Evolutionary conservation across 495 filamentous ascomycete genomes (phyloP).

Genomic region (Chaetomium fimeti): DNA sequence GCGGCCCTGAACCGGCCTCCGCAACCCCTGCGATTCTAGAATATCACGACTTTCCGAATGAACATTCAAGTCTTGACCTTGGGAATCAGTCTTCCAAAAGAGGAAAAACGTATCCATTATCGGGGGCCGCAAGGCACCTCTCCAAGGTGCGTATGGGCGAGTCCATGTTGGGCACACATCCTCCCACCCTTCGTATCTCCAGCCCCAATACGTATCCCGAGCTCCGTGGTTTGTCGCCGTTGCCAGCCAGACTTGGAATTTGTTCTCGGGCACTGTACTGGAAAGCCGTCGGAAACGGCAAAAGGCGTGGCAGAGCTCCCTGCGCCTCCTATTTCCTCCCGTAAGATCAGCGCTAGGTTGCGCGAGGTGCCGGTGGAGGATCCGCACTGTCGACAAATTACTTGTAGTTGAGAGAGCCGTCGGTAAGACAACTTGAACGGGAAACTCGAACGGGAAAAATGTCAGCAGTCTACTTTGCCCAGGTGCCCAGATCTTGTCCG

Average conservation of each 20-base stretch:
- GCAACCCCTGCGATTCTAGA: not conserved
- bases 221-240: not conserved
- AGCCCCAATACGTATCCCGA: not conserved
- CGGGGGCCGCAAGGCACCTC: too few species aligned
- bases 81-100: not conserved
- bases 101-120: not conserved
- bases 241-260: not conserved
- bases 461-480: not conserved
- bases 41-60: not conserved
- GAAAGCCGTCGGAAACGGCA: not conserved
- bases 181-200: not conserved
- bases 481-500: not conserved
- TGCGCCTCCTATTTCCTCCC: not conserved
- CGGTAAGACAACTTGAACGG: too few species aligned
- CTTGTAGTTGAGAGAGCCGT: not conserved
- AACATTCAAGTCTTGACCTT: not conserved
- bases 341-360: slow-evolving; percentile 1
- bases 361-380: not conserved
- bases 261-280: not conserved
- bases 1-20: too few species aligned
- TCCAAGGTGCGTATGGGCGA: not conserved
- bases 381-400: not conserved
- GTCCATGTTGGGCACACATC: too few species aligned
- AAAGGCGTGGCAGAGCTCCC: slow-evolving; percentile 5
- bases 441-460: not conserved